Evolutionary conservation across 768 basidiomycete species (phyloP).

Genomic region (Leccinum uliginosum): DNA sequence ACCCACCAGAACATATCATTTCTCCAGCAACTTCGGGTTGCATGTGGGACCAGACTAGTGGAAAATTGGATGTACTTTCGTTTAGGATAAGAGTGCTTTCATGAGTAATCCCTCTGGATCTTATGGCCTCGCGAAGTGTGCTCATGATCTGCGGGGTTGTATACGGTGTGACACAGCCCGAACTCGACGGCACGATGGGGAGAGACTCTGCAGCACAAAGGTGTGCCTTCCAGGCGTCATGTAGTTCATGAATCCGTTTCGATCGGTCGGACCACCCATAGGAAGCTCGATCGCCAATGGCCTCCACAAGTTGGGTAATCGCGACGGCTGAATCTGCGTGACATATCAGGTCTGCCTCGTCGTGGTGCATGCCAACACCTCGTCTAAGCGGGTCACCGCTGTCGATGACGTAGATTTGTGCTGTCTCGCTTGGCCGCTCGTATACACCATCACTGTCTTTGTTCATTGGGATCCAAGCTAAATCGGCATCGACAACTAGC

Average conservation of each 20-base stretch:
- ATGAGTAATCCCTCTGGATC: constrained; percentile 30
- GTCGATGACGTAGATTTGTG: constrained; percentile 58
- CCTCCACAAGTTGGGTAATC: constrained; percentile 42
- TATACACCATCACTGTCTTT: constrained; percentile 30
- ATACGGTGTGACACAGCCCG: constrained; percentile 17
- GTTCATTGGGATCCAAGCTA: constrained; percentile 59
- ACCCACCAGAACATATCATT: constrained; percentile 55
- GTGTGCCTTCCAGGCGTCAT: constrained; percentile 23
- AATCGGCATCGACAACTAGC: constrained; percentile 59
- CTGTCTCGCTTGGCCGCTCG: constrained; percentile 36
- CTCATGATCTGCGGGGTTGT: constrained; percentile 47
- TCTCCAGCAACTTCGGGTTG: constrained; percentile 47
- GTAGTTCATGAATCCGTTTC: constrained; percentile 18
- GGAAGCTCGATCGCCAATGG: constrained; percentile 6
- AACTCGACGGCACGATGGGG: constrained; percentile 15
- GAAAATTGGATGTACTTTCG: constrained; percentile 59
- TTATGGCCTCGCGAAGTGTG: constrained; percentile 41
- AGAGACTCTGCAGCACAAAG: constrained; percentile 34
- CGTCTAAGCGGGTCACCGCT: constrained; percentile 58
- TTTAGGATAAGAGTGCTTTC: constrained; percentile 50
- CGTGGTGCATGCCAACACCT: constrained; percentile 44
- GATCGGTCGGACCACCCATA: constrained; percentile 12
- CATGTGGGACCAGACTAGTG: constrained; percentile 54
- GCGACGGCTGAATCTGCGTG: constrained; percentile 52
- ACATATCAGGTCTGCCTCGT: constrained; percentile 53